phyloP scores from a whole-genome alignment of 129 eudicot genomes.

The Flaveria trinervia region DNA sequence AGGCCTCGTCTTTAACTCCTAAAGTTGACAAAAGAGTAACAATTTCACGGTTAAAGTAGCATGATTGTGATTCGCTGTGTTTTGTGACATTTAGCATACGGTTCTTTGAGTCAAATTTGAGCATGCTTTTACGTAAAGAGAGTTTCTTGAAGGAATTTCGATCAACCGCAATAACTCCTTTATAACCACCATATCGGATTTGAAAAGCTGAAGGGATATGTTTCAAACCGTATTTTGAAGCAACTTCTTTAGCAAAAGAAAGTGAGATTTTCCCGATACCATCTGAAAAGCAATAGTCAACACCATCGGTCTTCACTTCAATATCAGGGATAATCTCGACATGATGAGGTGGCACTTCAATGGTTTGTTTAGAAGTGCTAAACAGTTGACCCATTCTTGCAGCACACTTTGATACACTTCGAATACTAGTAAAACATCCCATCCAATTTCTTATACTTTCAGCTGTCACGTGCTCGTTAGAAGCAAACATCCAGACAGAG shows the following conservation, averaged over 20 bases:
- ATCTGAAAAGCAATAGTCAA: slow-evolving; percentile 84
- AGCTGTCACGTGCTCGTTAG: slow-evolving; percentile 69
- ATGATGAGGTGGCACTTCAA: slow-evolving; percentile 58
- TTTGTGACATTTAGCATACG: slow-evolving; percentile 85
- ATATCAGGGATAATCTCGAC: slow-evolving; percentile 79
- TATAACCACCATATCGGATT: slow-evolving; percentile 91
- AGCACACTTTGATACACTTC: slow-evolving; percentile 89
- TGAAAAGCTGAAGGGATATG: slow-evolving; percentile 90
- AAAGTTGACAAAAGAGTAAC: slow-evolving; percentile 75
- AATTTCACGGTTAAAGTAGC: slow-evolving; percentile 89
- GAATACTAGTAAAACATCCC: slow-evolving; percentile 87
- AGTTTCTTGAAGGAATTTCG: slow-evolving; percentile 70
- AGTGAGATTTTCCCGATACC: slow-evolving; percentile 95
- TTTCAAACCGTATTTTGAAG: slow-evolving; percentile 56
- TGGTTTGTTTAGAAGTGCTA: slow-evolving; percentile 79
- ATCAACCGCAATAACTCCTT: slow-evolving; percentile 88
- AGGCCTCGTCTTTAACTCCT: slow-evolving; percentile 63
- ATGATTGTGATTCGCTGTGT: slow-evolving; percentile 75
- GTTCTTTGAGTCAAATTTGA: slow-evolving; percentile 76
- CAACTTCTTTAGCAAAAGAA: slow-evolving; percentile 74
- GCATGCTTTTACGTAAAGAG: slow-evolving; percentile 81
- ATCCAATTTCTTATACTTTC: slow-evolving; percentile 86
- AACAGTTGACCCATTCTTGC: slow-evolving; percentile 98
- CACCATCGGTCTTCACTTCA: slow-evolving; percentile 73
- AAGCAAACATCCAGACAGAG: slow-evolving; percentile 99